Evolutionary conservation across 2,329 filamentous ascomycete species (phyloP).

Genomic region (Clathrospora elynae): DNA sequence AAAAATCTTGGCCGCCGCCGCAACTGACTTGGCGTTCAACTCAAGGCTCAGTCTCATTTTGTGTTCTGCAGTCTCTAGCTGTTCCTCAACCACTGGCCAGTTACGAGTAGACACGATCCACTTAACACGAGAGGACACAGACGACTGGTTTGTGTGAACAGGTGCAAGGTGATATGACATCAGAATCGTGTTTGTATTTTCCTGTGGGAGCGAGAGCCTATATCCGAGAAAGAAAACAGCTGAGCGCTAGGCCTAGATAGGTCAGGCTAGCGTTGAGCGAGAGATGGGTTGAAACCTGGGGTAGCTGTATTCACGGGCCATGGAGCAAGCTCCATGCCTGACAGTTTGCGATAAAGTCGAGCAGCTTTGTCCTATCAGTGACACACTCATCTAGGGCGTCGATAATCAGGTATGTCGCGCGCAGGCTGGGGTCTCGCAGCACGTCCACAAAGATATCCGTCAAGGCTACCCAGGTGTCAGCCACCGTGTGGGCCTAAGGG

Average conservation of each 20-base stretch:
- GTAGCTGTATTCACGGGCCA: no score
- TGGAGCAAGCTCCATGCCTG: no score
- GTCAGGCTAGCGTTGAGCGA: no score
- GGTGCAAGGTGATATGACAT: no score
- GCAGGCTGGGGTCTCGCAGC: conserved; percentile 41
- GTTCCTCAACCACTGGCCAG: conserved; percentile 39
- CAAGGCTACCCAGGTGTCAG: no score
- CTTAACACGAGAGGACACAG: conserved; percentile 9
- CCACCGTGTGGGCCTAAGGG: no score
- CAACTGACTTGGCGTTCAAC: conserved; percentile 44
- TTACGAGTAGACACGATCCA: conserved; percentile 22
- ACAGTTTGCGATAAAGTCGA: conserved; percentile 7
- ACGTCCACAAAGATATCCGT: conserved; percentile 48
- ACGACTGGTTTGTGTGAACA: no score
- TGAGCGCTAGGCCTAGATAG: no score
- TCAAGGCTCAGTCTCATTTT: conserved; percentile 40
- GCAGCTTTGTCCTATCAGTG: conserved; percentile 5
- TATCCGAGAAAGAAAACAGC: no score
- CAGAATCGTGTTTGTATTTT: no score
- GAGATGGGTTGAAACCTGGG: no score
- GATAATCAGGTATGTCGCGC: conserved; percentile 10
- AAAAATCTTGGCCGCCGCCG: conserved; percentile 45
- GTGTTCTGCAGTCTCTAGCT: conserved; percentile 24
- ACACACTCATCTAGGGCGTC: conserved; percentile 19
- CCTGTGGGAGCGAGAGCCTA: no score